Evolutionary conservation across 495 filamentous ascomycete genomes (phyloP).

Genomic region (Pseudomonodictys pantanalensis): DNA sequence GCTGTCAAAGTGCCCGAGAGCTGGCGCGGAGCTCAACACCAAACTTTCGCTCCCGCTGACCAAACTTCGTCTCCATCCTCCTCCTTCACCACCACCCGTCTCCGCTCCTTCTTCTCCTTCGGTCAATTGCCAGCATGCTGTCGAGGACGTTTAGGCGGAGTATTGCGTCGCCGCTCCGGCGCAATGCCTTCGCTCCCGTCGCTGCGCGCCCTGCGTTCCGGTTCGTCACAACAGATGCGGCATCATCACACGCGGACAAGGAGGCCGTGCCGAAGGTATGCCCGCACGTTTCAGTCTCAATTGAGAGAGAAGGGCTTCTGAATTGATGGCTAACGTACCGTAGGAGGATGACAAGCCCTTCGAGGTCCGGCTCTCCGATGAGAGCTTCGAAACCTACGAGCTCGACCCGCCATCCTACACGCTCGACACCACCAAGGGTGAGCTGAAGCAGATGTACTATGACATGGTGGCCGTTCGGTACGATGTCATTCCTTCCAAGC

Average conservation of each 20-base stretch:
- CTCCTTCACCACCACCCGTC: conserved; percentile 10
- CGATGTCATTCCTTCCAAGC: conserved; percentile 23
- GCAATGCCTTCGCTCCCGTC: conserved; percentile 54
- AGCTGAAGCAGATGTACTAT: conserved; percentile 97
- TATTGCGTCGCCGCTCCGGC: conserved; percentile 52
- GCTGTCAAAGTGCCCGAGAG: conserved; percentile 8
- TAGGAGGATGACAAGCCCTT: conserved; percentile 95
- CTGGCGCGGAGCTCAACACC: conserved; percentile 14
- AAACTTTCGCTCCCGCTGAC: conserved; percentile 13
- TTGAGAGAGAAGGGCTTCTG: not conserved
- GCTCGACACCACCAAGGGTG: conserved; percentile 87
- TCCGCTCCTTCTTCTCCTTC: conserved; percentile 8
- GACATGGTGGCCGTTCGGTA: conserved; percentile 96
- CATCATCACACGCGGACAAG: conserved; percentile 84
- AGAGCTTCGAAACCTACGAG: conserved; percentile 99
- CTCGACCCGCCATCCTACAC: conserved; percentile 92
- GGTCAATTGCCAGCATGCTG: conserved; percentile 32
- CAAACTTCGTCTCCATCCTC: conserved; percentile 3
- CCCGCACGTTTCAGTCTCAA: not conserved
- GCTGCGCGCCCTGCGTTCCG: conserved; percentile 53
- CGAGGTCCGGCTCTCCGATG: conserved; percentile 85
- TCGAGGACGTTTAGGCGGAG: conserved; percentile 39
- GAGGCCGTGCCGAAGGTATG: conserved; percentile 68
- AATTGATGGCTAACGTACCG: conserved; percentile 16
- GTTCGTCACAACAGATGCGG: conserved; percentile 90